A percentile compares a stretch with the other conserved stretches of the same genome.
phyloP scores from a whole-genome alignment of 371 early-diverging fungal genomes.

The Funneliformis caledonium region DNA sequence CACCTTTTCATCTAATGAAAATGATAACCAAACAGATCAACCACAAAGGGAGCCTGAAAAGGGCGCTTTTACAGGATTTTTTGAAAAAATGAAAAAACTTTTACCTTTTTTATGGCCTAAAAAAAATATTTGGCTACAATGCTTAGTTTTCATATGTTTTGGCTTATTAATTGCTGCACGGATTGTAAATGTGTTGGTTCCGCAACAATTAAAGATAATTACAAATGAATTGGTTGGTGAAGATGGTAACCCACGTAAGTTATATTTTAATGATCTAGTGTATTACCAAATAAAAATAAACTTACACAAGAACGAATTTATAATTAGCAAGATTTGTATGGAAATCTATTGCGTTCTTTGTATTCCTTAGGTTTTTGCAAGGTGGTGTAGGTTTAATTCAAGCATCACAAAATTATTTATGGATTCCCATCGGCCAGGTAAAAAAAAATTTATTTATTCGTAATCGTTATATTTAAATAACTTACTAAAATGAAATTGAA shows the following conservation, averaged over 20 bases:
- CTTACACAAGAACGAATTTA: not conserved
- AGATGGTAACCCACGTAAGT: slow-evolving; percentile 48
- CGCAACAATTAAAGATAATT: slow-evolving; percentile 78
- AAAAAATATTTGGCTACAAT: slow-evolving; percentile 63
- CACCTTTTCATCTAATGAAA: slow-evolving; percentile 5
- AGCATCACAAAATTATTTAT: slow-evolving; percentile 77
- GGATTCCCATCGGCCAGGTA: slow-evolving; percentile 88
- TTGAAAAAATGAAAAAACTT: slow-evolving; percentile 63
- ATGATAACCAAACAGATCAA: not conserved
- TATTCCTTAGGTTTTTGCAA: slow-evolving; percentile 74
- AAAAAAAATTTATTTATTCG: not conserved
- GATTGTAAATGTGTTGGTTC: slow-evolving; percentile 80
- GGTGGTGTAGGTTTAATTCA: slow-evolving; percentile 83
- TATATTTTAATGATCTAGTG: slow-evolving; percentile 42
- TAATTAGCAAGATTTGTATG: slow-evolving; percentile 6
- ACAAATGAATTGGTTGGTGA: slow-evolving; percentile 66
- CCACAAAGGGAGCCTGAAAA: not conserved
- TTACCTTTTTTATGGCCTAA: slow-evolving; percentile 90
- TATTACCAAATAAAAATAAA: not conserved
- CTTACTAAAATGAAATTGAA: not conserved
- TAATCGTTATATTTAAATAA: no score
- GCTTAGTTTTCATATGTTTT: slow-evolving; percentile 72
- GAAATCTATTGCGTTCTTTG: slow-evolving; percentile 53
- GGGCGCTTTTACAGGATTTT: slow-evolving; percentile 52
- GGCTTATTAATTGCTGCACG: slow-evolving; percentile 71